Conservation (phyloP, 1,139 yeast genomes). For the Diutina ranongensis region DNA sequence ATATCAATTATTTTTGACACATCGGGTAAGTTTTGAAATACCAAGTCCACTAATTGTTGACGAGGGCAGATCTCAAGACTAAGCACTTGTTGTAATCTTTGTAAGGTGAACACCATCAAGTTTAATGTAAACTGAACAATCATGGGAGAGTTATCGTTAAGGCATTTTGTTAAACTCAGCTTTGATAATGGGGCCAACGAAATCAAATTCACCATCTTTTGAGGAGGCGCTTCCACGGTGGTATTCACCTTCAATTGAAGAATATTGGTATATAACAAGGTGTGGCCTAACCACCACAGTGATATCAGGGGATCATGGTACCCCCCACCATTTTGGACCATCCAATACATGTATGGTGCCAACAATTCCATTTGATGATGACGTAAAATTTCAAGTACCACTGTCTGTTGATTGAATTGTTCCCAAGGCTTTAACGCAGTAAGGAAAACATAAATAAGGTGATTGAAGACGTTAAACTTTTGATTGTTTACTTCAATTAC, state of each 20-base stretch:
- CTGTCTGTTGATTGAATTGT: slow-evolving; percentile 47
- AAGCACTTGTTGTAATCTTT: slow-evolving; percentile 28
- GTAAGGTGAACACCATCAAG: slow-evolving; percentile 41
- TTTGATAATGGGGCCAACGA: slow-evolving; percentile 60
- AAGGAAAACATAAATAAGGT: slow-evolving; percentile 50
- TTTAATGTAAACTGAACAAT: slow-evolving; percentile 58
- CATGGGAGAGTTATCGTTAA: slow-evolving; percentile 42
- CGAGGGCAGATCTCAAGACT: slow-evolving; percentile 7
- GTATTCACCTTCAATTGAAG: slow-evolving; percentile 20
- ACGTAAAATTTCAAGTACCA: slow-evolving; percentile 40
- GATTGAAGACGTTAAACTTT: slow-evolving; percentile 51
- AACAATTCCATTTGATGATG: slow-evolving; percentile 53
- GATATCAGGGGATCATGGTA: slow-evolving; percentile 62
- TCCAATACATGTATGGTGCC: slow-evolving; percentile 55
- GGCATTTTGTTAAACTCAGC: slow-evolving; percentile 43
- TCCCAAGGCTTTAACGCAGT: slow-evolving; percentile 76
- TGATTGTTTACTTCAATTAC: slow-evolving; percentile 31
- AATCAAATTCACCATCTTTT: slow-evolving; percentile 37
- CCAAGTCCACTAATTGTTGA: slow-evolving; percentile 21
- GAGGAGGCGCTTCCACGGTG: slow-evolving; percentile 6
- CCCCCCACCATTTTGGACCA: slow-evolving; percentile 43
- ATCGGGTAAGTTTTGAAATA: slow-evolving; percentile 21
- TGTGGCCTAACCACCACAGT: slow-evolving; percentile 74
- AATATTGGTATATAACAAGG: slow-evolving; percentile 48
- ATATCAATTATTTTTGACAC: slow-evolving; percentile 14